Conservation (phyloP, 441 rosid genomes). For the Adansonia grandidieri region DNA sequence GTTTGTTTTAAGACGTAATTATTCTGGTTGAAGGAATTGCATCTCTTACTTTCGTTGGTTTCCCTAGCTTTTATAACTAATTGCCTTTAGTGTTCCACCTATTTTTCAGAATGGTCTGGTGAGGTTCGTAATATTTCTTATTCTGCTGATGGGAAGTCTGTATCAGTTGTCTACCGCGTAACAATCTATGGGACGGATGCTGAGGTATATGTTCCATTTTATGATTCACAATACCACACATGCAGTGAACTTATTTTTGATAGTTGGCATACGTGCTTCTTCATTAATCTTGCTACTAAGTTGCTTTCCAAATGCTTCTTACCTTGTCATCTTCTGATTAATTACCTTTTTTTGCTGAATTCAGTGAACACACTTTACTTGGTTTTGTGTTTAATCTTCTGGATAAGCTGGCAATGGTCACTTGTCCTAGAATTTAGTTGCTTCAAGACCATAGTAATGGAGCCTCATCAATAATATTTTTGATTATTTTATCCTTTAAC, state of each 20-base stretch:
- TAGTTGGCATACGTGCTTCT: background rate
- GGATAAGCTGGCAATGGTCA: background rate
- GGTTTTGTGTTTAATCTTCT: background rate
- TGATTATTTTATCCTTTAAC: background rate
- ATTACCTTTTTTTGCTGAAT: background rate
- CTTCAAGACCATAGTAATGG: background rate
- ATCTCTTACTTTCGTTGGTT: background rate
- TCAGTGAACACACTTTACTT: background rate
- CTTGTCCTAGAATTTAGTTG: background rate
- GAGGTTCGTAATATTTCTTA: conserved; percentile 80
- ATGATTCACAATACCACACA: conserved; percentile 1
- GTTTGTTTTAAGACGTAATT: conserved; percentile 33
- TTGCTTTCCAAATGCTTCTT: background rate
- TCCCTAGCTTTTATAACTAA: background rate
- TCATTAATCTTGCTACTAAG: background rate
- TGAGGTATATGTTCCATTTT: conserved; percentile 54
- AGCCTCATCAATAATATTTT: background rate
- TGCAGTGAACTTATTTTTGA: background rate
- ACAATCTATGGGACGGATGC: conserved; percentile 89
- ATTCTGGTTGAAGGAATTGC: background rate
- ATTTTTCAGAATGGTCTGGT: conserved; percentile 78
- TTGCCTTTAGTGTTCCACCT: background rate
- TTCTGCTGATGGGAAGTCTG: conserved; percentile 78
- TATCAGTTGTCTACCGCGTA: conserved; percentile 85
- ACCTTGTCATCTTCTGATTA: background rate